Percentiles rank a stretch among this genome's conserved stretches.
Evolutionary conservation across 1,284 basidiomycete genomes (phyloP).

Genomic region (Moniliella sp.): DNA sequence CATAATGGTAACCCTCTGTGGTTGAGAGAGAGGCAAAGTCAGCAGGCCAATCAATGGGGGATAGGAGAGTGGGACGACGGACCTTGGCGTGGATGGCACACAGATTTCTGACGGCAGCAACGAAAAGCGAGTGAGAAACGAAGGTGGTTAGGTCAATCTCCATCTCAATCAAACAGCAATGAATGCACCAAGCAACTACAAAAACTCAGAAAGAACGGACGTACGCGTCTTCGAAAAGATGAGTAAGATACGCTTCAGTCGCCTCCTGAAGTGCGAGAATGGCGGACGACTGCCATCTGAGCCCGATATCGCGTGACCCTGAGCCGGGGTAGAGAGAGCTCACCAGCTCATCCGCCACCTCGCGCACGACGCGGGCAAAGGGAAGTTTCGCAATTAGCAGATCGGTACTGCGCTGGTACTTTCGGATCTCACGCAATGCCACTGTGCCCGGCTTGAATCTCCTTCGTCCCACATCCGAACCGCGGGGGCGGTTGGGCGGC

Average conservation of each 20-base stretch:
- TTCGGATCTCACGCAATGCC: conserved; percentile 29
- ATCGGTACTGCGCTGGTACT: conserved; percentile 30
- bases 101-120: conserved; percentile 13
- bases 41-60: not conserved
- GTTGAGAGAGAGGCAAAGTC: not conserved
- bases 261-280: conserved; percentile 31
- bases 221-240: conserved; percentile 33
- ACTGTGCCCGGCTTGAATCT: conserved; percentile 29
- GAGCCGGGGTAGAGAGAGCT: conserved; percentile 15
- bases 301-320: conserved; percentile 14
- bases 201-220: too few relatives aligned
- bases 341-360: conserved; percentile 30
- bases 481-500: too few relatives aligned
- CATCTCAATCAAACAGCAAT: not conserved
- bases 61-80: conserved; percentile 11
- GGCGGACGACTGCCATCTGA: conserved; percentile 31
- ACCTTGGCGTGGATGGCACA: conserved; percentile 13
- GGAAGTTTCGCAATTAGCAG: conserved; percentile 29
- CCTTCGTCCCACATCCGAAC: too few relatives aligned
- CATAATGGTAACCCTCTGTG: conserved; percentile 32
- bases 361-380: conserved; percentile 28
- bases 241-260: conserved; percentile 29
- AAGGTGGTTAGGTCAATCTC: not conserved
- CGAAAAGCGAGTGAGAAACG: not conserved
- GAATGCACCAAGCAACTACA: not conserved